Conservation (phyloP, 164 flowering plant species). For the Santalum album region DNA sequence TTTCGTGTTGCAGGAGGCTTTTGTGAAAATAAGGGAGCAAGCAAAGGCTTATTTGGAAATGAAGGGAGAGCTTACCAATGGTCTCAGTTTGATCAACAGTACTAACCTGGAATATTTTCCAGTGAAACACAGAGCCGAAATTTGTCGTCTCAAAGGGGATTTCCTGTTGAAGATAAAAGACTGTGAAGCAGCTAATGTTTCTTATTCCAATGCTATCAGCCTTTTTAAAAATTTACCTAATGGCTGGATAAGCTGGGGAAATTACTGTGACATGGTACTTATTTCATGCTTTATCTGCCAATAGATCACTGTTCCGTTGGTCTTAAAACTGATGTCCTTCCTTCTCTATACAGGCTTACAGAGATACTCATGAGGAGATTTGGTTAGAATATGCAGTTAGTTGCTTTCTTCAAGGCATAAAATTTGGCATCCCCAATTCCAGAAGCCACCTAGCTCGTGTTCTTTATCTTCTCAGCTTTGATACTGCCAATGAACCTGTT, state of each 20-base stretch:
- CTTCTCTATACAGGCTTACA: slow-evolving; percentile 57
- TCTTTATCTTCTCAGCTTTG: slow-evolving; percentile 90
- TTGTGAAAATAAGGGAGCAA: slow-evolving; percentile 93
- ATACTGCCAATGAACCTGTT: slow-evolving; percentile 77
- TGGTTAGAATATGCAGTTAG: slow-evolving; percentile 98
- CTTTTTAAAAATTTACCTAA: slow-evolving; percentile 90
- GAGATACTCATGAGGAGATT: slow-evolving; percentile 74
- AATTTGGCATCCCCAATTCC: slow-evolving; percentile 85
- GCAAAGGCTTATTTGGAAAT: slow-evolving; percentile 93
- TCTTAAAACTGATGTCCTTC: slow-evolving; percentile 9
- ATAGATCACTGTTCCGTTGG: background rate
- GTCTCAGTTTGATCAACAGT: slow-evolving; percentile 89
- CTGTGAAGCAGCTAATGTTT: slow-evolving; percentile 73
- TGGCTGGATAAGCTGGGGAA: slow-evolving; percentile 99
- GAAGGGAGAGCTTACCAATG: slow-evolving; percentile 86
- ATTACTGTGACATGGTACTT: slow-evolving; percentile 93
- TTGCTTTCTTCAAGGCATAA: slow-evolving; percentile 97
- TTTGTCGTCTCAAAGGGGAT: slow-evolving; percentile 89
- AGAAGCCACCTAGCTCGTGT: slow-evolving; percentile 94
- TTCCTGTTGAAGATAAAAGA: slow-evolving; percentile 81
- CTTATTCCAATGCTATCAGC: slow-evolving; percentile 78
- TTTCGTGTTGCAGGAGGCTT: slow-evolving; percentile 75
- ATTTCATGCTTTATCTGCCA: background rate
- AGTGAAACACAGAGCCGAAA: slow-evolving; percentile 82
- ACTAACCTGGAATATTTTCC: slow-evolving; percentile 93